phyloP scores from a whole-genome alignment of 768 basidiomycete genomes.

The Xanthoconium purpureum region DNA sequence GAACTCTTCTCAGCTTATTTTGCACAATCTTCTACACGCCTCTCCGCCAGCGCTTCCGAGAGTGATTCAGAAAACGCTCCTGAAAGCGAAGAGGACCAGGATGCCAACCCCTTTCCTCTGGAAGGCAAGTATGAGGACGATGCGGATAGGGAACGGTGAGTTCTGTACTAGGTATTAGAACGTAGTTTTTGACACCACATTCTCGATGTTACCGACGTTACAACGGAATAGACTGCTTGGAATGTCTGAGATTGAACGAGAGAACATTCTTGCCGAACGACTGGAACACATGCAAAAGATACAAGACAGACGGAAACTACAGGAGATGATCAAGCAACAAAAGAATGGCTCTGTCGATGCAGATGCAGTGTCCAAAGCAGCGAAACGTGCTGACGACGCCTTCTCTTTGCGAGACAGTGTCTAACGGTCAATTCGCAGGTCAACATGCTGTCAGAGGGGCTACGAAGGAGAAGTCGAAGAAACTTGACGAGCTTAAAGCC shows the following conservation, averaged over 20 bases:
- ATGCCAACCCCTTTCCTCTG: constrained; percentile 74
- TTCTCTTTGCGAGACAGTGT: constrained; percentile 1
- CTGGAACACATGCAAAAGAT: constrained; percentile 76
- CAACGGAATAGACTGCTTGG: constrained; percentile 56
- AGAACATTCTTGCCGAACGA: constrained; percentile 78
- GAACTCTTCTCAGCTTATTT: constrained; percentile 23
- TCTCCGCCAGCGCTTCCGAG: constrained; percentile 36
- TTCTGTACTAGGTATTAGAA: constrained; percentile 27
- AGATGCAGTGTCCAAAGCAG: constrained; percentile 66
- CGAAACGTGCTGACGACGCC: constrained; percentile 58
- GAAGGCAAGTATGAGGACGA: constrained; percentile 91
- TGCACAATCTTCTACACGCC: not conserved
- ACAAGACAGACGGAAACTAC: constrained; percentile 66
- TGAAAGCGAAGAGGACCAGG: constrained; percentile 59
- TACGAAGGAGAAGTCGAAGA: constrained; percentile 76
- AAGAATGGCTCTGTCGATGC: constrained; percentile 45
- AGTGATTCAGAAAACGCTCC: constrained; percentile 49
- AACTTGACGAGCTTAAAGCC: constrained; percentile 82
- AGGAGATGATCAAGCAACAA: constrained; percentile 71
- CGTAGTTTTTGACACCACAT: constrained; percentile 27
- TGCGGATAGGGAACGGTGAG: constrained; percentile 77
- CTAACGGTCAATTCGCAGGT: constrained; percentile 41
- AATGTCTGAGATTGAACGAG: constrained; percentile 86
- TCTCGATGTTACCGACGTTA: constrained; percentile 5
- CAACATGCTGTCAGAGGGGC: constrained; percentile 71